Percentiles rank a stretch among this genome's conserved stretches.
phyloP scores from a whole-genome alignment of 2,329 filamentous ascomycete genomes.

The Verticillium isaacii region DNA sequence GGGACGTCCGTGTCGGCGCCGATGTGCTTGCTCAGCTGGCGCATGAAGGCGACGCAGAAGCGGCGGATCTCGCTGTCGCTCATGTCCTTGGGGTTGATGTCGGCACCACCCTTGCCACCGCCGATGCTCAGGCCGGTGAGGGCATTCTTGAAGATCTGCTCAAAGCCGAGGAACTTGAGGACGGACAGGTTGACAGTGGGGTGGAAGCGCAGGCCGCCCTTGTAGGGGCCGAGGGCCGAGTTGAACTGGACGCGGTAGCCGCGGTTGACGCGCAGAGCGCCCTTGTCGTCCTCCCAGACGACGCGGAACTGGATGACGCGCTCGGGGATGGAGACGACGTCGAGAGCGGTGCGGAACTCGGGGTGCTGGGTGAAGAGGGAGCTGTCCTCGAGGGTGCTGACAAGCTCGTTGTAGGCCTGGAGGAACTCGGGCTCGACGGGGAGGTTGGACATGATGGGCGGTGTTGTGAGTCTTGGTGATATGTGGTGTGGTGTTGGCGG shows the following conservation, averaged over 20 bases:
- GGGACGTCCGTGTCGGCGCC: conserved; percentile 94
- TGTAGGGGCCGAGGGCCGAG: conserved; percentile 94
- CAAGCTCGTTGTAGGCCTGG: conserved; percentile 97
- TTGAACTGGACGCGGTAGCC: conserved; percentile 99
- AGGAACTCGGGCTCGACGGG: conserved; percentile 93
- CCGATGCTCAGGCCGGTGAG: conserved; percentile 93
- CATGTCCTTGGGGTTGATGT: conserved; percentile 99
- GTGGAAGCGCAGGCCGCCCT: conserved; percentile 94
- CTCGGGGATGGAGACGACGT: conserved; percentile 86
- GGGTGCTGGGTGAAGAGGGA: conserved; percentile 90
- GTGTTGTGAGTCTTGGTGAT: neutral
- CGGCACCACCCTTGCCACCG: conserved; percentile 94
- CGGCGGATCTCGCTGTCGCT: conserved; percentile 94
- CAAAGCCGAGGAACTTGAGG: conserved; percentile 97
- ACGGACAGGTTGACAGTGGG: conserved; percentile 69
- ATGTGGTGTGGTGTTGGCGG: neutral
- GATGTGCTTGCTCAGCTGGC: conserved; percentile 91
- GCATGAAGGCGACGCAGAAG: conserved; percentile 97
- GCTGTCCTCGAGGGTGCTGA: conserved; percentile 89
- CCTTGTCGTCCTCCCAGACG: conserved; percentile 92
- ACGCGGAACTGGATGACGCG: conserved; percentile 97
- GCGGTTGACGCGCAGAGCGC: conserved; percentile 84
- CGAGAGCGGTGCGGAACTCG: conserved; percentile 87
- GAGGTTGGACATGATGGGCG: conserved; percentile 69
- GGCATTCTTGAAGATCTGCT: conserved; percentile 99